Percentiles rank a stretch among this genome's conserved stretches.
phyloP scores from a whole-genome alignment of 2,329 filamentous ascomycete species.

The Scolecobasidium constrictum region DNA sequence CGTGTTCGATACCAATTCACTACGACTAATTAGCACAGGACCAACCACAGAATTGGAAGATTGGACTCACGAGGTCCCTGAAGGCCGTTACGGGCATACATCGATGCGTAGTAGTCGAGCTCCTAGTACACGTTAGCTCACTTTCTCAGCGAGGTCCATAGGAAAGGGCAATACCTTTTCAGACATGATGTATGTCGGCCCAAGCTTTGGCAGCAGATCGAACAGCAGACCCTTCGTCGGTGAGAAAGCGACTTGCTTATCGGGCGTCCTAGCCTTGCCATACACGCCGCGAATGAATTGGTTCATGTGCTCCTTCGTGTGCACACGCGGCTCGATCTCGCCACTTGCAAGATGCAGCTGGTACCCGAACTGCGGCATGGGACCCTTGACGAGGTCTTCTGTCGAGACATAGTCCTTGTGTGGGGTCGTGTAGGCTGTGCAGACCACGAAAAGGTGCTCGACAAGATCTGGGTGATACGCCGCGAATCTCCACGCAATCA shows the following conservation, averaged over 20 bases:
- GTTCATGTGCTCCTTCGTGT: constrained; percentile 50
- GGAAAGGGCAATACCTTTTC: no score
- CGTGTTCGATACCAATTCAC: constrained; percentile 81
- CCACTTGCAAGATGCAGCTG: constrained; percentile 69
- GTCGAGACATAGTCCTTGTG: constrained; percentile 41
- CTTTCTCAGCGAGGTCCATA: no score
- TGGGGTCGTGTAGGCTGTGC: constrained; percentile 61
- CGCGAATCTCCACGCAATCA: constrained; percentile 10
- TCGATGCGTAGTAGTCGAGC: constrained; percentile 63
- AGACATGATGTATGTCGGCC: constrained; percentile 47
- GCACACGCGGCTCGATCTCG: constrained; percentile 35
- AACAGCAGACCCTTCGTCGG: constrained; percentile 52
- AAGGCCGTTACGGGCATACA: constrained; percentile 63
- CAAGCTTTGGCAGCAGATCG: constrained; percentile 25
- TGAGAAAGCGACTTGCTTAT: constrained; percentile 47
- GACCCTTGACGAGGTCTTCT: constrained; percentile 46
- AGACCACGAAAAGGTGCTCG: constrained; percentile 66
- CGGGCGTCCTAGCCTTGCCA: constrained; percentile 47
- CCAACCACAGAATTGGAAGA: neutral
- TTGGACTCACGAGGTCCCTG: constrained; percentile 52
- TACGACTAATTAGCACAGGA: constrained; percentile 15
- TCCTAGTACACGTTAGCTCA: no score
- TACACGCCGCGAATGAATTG: constrained; percentile 63
- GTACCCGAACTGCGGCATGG: constrained; percentile 64
- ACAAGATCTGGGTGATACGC: constrained; percentile 49